Percentiles rank a stretch among this genome's conserved stretches.
These are phyloP conservation scores for Cnidoscolus chayamansa DNA, from an alignment of 441 rosid genomes.

Conservation along the genomic window DNA sequence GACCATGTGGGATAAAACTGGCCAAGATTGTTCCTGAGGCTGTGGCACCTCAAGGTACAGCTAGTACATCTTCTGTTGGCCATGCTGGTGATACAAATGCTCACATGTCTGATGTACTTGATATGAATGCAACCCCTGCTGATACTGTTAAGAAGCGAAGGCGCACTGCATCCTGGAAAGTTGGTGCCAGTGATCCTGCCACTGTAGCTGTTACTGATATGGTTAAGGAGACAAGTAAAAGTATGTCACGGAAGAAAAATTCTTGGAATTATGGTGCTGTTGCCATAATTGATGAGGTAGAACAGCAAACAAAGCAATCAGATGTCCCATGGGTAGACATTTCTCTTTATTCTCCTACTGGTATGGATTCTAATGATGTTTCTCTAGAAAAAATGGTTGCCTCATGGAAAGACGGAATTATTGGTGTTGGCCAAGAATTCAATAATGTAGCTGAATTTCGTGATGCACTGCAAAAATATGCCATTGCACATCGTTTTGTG, in stretches of 20 bases:
- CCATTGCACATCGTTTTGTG: conserved; percentile 75
- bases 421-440: conserved; percentile 88
- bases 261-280: conserved; percentile 24
- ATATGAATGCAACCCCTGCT: conserved; percentile 59
- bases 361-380: conserved; percentile 31
- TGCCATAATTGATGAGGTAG: conserved; percentile 32
- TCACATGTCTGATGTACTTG: conserved; percentile 29
- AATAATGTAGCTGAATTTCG: conserved; percentile 73
- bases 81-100: conserved; percentile 24
- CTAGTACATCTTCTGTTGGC: background rate
- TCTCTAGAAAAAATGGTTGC: conserved; percentile 49
- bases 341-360: conserved; percentile 25
- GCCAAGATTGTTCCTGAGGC: conserved; percentile 44
- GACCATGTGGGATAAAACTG: conserved; percentile 40
- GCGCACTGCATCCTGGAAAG: conserved; percentile 54
- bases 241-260: conserved; percentile 32
- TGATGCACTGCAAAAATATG: conserved; percentile 77
- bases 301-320: conserved; percentile 22
- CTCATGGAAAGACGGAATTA: conserved; percentile 74
- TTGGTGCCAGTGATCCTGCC: conserved; percentile 34
- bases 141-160: conserved; percentile 79
- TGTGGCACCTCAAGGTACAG: background rate
- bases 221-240: conserved; percentile 35
- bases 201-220: conserved; percentile 35
- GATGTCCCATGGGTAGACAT: conserved; percentile 28